Conservation (phyloP, 2,329 filamentous ascomycete species). For the Rachicladosporium sp. region DNA sequence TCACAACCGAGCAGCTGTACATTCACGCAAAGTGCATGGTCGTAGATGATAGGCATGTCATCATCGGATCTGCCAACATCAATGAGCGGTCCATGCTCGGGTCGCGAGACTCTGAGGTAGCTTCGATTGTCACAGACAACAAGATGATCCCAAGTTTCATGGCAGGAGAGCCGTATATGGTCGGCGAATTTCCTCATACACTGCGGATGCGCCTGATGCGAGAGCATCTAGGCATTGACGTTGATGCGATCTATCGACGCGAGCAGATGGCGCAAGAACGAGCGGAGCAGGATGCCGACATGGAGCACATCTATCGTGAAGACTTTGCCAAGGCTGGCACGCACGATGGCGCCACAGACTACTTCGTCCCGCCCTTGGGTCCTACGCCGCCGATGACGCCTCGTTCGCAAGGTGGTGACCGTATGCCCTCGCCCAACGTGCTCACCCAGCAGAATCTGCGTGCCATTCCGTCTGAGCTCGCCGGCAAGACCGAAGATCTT, state of each 20-base stretch:
- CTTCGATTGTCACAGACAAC: conserved; percentile 79
- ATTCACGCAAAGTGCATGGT: conserved; percentile 97
- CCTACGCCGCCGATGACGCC: conserved; percentile 24
- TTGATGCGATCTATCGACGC: conserved; percentile 57
- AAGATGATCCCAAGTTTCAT: conserved; percentile 88
- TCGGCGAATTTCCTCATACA: conserved; percentile 85
- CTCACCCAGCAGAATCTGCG: conserved; percentile 17
- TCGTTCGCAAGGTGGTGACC: conserved; percentile 7
- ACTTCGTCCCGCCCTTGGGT: conserved; percentile 8
- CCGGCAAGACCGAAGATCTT: conserved; percentile 5
- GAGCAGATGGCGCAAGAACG: conserved; percentile 21
- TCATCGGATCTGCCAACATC: conserved; percentile 97
- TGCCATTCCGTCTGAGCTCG: conserved; percentile 6
- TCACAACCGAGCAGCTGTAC: conserved; percentile 93
- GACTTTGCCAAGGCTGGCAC: conserved; percentile 7
- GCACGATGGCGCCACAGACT: conserved; percentile 7
- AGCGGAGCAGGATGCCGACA: conserved; percentile 51
- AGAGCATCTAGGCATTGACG: conserved; percentile 90
- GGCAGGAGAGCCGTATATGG: conserved; percentile 77
- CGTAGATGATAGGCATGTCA: conserved; percentile 80
- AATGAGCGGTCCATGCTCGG: conserved; percentile 96
- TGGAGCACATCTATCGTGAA: conserved; percentile 24
- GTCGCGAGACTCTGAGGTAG: conserved; percentile 80
- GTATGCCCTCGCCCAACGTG: conserved; percentile 2
- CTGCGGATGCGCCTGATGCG: conserved; percentile 89